Percentiles rank a stretch among this genome's conserved stretches.
phyloP scores from a whole-genome alignment of 2,329 filamentous ascomycete genomes.

The Capronia coronata region DNA sequence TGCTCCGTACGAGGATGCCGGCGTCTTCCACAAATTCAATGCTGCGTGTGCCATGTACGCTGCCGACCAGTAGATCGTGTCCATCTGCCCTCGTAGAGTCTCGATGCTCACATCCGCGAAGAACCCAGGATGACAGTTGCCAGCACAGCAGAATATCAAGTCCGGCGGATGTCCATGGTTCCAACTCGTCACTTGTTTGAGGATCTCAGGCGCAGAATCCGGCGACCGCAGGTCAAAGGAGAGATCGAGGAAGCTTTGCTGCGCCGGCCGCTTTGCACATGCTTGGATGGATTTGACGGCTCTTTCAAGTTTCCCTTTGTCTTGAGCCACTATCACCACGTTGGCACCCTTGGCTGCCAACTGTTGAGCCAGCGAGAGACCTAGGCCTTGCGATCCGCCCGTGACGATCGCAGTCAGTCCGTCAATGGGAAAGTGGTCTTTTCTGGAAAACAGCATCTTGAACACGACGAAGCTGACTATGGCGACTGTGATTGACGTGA shows the following conservation, averaged over 20 bases:
- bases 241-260: slow-evolving; percentile 77
- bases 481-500: slow-evolving; percentile 26
- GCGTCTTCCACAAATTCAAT: slow-evolving; percentile 64
- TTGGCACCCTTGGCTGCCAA: slow-evolving; percentile 79
- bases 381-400: slow-evolving; percentile 89
- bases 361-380: slow-evolving; percentile 64
- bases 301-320: slow-evolving; percentile 63
- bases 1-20: slow-evolving; percentile 21
- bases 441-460: slow-evolving; percentile 38
- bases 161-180: slow-evolving; percentile 69
- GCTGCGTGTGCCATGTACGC: slow-evolving; percentile 80
- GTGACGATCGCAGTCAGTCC: slow-evolving; percentile 86
- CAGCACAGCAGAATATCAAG: slow-evolving; percentile 86
- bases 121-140: slow-evolving; percentile 64
- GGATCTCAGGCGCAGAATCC: slow-evolving; percentile 61
- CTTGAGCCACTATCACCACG: slow-evolving; percentile 77
- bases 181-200: slow-evolving; percentile 69
- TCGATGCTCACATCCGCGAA: slow-evolving; percentile 68
- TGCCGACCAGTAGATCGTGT: slow-evolving; percentile 83
- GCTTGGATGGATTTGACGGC: slow-evolving; percentile 59
- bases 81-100: slow-evolving; percentile 71
- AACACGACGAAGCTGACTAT: slow-evolving; percentile 21
- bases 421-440: slow-evolving; percentile 75
- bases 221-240: slow-evolving; percentile 70
- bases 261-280: slow-evolving; percentile 53